Base-by-base conservation (phyloP, 805 yeast species). In the Naumovozyma castellii region DNA sequence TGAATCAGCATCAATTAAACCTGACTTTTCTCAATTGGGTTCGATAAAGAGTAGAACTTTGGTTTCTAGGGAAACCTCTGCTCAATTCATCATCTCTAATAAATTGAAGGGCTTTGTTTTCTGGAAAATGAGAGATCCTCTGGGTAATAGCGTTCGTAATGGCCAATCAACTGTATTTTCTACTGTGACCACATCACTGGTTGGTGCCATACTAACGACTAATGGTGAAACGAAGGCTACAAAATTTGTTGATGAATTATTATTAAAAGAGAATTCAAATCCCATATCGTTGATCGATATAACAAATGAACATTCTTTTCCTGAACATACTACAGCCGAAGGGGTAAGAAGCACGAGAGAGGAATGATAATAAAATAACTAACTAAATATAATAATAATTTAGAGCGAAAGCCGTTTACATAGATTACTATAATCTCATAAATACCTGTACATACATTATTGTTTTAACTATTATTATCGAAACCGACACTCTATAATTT, bases 181-280 rank as follows among this genome's bases (percentile, higher is more conserved):
- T 3, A 73, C 75, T 44, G 71, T 75, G 57, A 56, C 76, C 44
- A 67, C 67, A 50, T 80, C 90, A 4, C 61, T 82, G 41, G 62
- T 83, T 20, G 92, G 92, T 18, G 88, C 82, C 2, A 73, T 83
- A 38, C 67, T 80, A 28, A 63, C 75, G 27, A 66, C 69, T 19
- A 77, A 78, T 50, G 92, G 92, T 4, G 72, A 75, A 49, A 47
- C 44, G 3, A 69, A 50, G n/a, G 79, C 86, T 5, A 76, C 71
- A 47, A 61, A 67, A 43, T 83, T 79, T 50, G 72, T 83, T 38
- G 61, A 65, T 30, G 70, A 67, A 32, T 77, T 75, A 56, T 61
- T 79, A 31, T 57, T 76, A 43, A 46, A 59, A 36, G 43, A 47
- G 14, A 47, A 51, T 14, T 10, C 27, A 22, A 22, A 22, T 22